phyloP scores from a whole-genome alignment of 2,329 filamentous ascomycete species.

The Coleophoma cylindrospora region DNA sequence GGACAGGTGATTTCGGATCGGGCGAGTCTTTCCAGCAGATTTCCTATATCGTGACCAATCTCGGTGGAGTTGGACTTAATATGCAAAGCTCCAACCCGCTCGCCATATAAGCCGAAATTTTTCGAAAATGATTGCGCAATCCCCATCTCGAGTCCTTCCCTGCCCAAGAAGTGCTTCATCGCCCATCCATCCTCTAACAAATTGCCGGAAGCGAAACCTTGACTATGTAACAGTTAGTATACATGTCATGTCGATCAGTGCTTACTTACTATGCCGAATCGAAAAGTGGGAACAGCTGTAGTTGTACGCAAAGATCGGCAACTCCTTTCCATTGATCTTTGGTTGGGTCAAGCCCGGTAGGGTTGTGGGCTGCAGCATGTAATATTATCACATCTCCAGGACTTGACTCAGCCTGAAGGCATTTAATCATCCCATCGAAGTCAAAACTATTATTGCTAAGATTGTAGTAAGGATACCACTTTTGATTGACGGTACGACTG shows the following conservation, averaged over 20 bases:
- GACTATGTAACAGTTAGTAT: background rate
- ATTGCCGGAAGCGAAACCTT: conserved; percentile 22
- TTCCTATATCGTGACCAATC: background rate
- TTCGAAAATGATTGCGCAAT: conserved; percentile 33
- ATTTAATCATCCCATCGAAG: conserved; percentile 22
- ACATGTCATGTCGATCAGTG: no score
- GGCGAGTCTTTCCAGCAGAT: background rate
- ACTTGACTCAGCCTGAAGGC: conserved; percentile 20
- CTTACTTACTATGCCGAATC: conserved; percentile 21
- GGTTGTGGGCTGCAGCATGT: conserved; percentile 37
- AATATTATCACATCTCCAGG: conserved; percentile 25
- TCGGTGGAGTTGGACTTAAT: conserved; percentile 7
- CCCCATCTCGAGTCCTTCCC: conserved; percentile 21
- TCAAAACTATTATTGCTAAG: conserved; percentile 19
- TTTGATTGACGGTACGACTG: conserved; percentile 22
- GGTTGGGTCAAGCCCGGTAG: conserved; percentile 33
- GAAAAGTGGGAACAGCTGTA: conserved; percentile 22
- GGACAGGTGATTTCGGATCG: background rate
- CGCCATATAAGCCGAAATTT: conserved; percentile 32
- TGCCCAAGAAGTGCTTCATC: no score
- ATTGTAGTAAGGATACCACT: conserved; percentile 29
- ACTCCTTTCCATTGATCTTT: conserved; percentile 23
- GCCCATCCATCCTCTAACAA: conserved; percentile 22
- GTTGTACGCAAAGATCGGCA: conserved; percentile 11
- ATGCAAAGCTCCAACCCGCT: conserved; percentile 28